phyloP scores from a whole-genome alignment of 1,284 basidiomycete species.

The Rhizopogon hawkerae region DNA sequence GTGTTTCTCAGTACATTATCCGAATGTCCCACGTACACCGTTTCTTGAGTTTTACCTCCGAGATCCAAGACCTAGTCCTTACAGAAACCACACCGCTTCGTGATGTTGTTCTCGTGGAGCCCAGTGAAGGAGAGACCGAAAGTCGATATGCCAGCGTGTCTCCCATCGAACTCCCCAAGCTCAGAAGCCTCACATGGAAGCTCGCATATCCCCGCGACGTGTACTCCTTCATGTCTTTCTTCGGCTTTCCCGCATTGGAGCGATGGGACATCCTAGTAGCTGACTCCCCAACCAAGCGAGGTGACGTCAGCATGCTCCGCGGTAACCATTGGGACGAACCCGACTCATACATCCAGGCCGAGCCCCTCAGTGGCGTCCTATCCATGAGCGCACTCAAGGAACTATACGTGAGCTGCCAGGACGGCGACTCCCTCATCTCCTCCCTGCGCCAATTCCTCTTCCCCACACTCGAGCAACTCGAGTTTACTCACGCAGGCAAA shows the following conservation, averaged over 20 bases:
- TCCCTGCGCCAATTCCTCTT: conserved; percentile 36
- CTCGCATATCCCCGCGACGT: conserved; percentile 23
- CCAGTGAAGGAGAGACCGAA: conserved; percentile 13
- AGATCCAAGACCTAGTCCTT: conserved; percentile 35
- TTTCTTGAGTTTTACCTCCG: conserved; percentile 31
- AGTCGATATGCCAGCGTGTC: conserved; percentile 9
- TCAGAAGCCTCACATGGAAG: conserved; percentile 25
- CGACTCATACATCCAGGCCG: conserved; percentile 16
- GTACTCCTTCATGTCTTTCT: conserved; percentile 26
- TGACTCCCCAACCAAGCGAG: conserved; percentile 23
- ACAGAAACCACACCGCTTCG: conserved; percentile 35
- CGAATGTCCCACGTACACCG: conserved; percentile 31
- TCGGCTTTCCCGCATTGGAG: conserved; percentile 23
- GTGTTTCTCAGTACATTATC: conserved; percentile 20
- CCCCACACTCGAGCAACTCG: conserved; percentile 35
- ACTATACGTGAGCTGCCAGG: conserved; percentile 33
- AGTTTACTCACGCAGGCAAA: conserved; percentile 30
- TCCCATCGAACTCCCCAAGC: conserved; percentile 20
- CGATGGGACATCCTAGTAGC: conserved; percentile 26
- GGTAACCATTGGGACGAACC: conserved; percentile 24
- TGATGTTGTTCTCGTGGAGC: conserved; percentile 19
- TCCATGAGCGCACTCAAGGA: conserved; percentile 29
- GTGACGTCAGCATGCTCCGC: conserved; percentile 22
- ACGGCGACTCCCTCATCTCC: conserved; percentile 31
- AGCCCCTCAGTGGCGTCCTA: conserved; percentile 25